Base-by-base conservation (phyloP, 2,329 filamentous ascomycete species). In the Coniochaeta ligniaria region DNA sequence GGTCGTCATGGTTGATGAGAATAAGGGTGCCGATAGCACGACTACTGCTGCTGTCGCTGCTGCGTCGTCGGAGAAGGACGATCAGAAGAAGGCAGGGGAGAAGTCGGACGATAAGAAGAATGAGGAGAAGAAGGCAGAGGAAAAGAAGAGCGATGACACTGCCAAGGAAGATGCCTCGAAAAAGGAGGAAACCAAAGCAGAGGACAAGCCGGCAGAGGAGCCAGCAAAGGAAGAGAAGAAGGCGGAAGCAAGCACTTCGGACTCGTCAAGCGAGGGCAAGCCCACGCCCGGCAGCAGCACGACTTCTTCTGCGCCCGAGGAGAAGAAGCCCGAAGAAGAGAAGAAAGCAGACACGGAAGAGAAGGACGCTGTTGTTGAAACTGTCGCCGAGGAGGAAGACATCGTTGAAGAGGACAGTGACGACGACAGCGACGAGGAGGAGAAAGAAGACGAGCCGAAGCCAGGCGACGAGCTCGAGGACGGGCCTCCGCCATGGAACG, bases 401-500 rank as follows among this genome's bases (percentile, higher is more conserved):
- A 66, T 68, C 59, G 65, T 65, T 28, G 62, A 59, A 20, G 70
- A 69, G 9, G 57, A 64, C n/a, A 61, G 61, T 2, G 59, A 65
- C 2, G 59, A 65, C 2, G 62, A 64, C 14, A 61, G 66, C 7
- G 61, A 63, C 3, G 60, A 64, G n/a, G 59, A 63, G 8, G 63
- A 68, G 16, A 63, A 62, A 14, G 63, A 67, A n/a, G 63, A 69
- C 35, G 60, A 65, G 41, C 60, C 52, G 31, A 57, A 62, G 36
- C 41, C 41, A 12, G 65, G 64, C 9, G 63, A 62, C 6, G 62
- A 62, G 1, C 63, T 66, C 11, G 63, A 64, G 1, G 64, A 66
- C 5, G 62, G 60, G 7, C 56, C 47, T 3, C 63, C 68, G 8
- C 71, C 72, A 5, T 77, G 75, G 75, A 77, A 77, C 47, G 72